Percentiles rank a stretch among this genome's conserved stretches.
Evolutionary conservation across 192 early-diverging fungal species (phyloP).

Genomic region (Coemansia sp.): DNA sequence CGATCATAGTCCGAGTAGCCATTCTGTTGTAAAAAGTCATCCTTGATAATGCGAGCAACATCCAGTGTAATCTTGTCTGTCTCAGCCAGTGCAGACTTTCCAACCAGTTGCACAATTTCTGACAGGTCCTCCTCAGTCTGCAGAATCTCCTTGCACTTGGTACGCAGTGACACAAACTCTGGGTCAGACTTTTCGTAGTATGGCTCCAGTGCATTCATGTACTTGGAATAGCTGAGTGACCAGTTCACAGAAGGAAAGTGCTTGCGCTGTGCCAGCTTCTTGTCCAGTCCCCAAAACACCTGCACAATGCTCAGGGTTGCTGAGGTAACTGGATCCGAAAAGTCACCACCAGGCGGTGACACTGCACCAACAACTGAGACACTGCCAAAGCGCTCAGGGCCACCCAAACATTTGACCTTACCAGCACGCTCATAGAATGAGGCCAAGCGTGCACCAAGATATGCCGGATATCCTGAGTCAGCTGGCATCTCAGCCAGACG

Average conservation of each 20-base stretch:
- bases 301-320: slow-evolving; percentile 98
- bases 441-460: slow-evolving; percentile 96
- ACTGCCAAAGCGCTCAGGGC: slow-evolving; percentile 87
- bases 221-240: slow-evolving; percentile 97
- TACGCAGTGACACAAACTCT: slow-evolving; percentile 88
- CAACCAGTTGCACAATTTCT: slow-evolving; percentile 99
- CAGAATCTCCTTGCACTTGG: slow-evolving; percentile 95
- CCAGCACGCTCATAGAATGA: slow-evolving; percentile 99
- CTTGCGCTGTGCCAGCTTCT: slow-evolving; percentile 99
- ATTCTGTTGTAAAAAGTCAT: slow-evolving; percentile 99
- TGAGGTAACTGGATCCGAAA: slow-evolving; percentile 97
- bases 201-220: slow-evolving; percentile 93
- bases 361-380: slow-evolving; percentile 99
- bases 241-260: slow-evolving; percentile 99
- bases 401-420: slow-evolving; percentile 94
- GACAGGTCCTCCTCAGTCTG: slow-evolving; percentile 98
- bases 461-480: slow-evolving; percentile 97
- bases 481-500: slow-evolving; percentile 99
- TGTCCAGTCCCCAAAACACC: slow-evolving; percentile 99
- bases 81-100: slow-evolving; percentile 90
- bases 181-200: slow-evolving; percentile 94
- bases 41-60: slow-evolving; percentile 96
- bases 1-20: slow-evolving; percentile 98
- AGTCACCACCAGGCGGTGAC: slow-evolving; percentile 99
- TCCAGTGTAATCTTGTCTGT: slow-evolving; percentile 99